Conservation (phyloP, 495 filamentous ascomycete genomes). For the Cercophora scortea region DNA sequence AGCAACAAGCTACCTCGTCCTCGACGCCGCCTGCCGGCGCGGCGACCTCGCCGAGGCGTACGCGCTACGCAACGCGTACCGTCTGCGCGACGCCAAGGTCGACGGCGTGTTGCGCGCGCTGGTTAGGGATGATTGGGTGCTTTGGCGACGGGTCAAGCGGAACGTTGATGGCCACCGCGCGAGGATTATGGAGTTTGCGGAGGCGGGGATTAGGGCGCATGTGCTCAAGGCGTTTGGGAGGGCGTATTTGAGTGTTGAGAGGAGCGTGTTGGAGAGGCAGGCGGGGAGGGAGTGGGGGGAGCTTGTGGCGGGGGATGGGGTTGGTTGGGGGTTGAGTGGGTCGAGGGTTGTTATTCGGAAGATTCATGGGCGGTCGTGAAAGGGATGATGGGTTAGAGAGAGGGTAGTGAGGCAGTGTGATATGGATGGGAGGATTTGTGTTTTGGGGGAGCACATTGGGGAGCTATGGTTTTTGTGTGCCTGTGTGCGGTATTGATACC, state of each 20-base stretch:
- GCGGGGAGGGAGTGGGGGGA: constrained; percentile 59
- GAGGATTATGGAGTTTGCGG: constrained; percentile 72
- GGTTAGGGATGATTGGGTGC: constrained; percentile 71
- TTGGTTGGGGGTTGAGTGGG: constrained; percentile 73
- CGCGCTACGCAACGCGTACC: constrained; percentile 46
- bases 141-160: constrained; percentile 63
- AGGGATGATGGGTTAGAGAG: neutral
- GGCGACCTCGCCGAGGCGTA: constrained; percentile 68
- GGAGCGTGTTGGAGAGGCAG: constrained; percentile 54
- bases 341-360: constrained; percentile 60
- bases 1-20: constrained; percentile 67
- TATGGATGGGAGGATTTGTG: neutral
- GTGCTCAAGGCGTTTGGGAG: constrained; percentile 78
- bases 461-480: no score
- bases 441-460: neutral
- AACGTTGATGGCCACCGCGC: constrained; percentile 69
- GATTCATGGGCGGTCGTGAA: constrained; percentile 27
- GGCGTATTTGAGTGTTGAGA: constrained; percentile 67
- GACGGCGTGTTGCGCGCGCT: constrained; percentile 62
- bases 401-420: neutral
- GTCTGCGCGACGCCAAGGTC: constrained; percentile 53
- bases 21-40: constrained; percentile 83
- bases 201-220: constrained; percentile 57
- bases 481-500: no score
- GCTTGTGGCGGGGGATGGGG: constrained; percentile 53